A percentile compares a stretch with the other conserved stretches of the same genome.
These are phyloP conservation scores for Gossypium australe DNA, from an alignment of 345 rosid genomes.

Conservation along the genomic window DNA sequence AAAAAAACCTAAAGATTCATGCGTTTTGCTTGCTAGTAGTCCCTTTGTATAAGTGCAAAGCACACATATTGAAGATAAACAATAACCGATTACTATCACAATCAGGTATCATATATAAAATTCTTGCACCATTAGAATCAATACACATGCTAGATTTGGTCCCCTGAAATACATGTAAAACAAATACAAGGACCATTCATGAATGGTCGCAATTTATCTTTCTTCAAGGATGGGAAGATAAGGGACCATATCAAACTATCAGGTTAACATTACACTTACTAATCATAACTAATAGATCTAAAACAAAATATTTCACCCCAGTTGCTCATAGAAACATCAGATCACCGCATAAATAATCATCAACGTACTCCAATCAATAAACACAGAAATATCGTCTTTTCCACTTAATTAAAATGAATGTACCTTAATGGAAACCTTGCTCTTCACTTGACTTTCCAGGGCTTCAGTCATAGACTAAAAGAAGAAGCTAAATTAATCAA, in stretches of 20 bases:
- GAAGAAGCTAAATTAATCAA: neutral
- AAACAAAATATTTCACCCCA: neutral
- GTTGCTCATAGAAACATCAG: neutral
- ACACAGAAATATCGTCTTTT: neutral
- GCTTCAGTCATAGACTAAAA: slow-evolving; percentile 96
- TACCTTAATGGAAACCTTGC: slow-evolving; percentile 87
- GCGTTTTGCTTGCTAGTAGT: neutral
- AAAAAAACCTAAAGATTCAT: neutral
- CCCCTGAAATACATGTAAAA: neutral
- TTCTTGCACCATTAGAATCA: neutral
- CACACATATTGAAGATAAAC: neutral
- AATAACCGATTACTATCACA: neutral
- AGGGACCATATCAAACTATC: neutral
- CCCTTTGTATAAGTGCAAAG: neutral
- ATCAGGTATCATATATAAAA: neutral
- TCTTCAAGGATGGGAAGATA: neutral
- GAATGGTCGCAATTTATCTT: neutral
- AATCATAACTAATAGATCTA: neutral
- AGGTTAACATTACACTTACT: neutral
- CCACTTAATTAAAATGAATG: neutral
- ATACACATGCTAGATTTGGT: neutral
- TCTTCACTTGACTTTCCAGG: slow-evolving; percentile 84
- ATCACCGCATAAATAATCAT: neutral
- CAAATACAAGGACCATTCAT: neutral
- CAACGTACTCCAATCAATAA: neutral